A percentile compares a stretch with the other conserved stretches of the same genome.
Evolutionary conservation across 768 basidiomycete species (phyloP).

Genomic region (Russula ochroleuca): DNA sequence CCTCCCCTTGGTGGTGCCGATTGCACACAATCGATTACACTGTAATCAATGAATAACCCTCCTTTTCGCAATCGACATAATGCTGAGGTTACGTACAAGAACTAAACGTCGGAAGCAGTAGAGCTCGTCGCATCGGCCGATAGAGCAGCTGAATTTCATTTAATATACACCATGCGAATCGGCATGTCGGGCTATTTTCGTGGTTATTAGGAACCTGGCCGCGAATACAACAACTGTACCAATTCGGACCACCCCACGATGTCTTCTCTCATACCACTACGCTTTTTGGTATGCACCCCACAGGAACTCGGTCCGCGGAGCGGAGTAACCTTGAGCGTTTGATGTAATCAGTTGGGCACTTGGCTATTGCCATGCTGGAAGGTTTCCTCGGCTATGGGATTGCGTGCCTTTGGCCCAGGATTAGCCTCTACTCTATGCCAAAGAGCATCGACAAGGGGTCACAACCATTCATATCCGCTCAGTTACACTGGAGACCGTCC

Average conservation of each 20-base stretch:
- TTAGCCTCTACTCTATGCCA: background rate
- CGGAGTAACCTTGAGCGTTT: slow-evolving; percentile 21
- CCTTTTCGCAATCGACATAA: slow-evolving; percentile 16
- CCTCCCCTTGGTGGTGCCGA: background rate
- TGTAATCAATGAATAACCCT: slow-evolving; percentile 10
- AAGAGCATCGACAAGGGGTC: background rate
- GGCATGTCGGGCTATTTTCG: background rate
- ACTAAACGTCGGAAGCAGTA: slow-evolving; percentile 9
- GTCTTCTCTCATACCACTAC: slow-evolving; percentile 3
- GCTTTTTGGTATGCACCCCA: slow-evolving; percentile 1
- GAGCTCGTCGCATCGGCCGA: slow-evolving; percentile 12
- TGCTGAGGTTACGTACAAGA: slow-evolving; percentile 8
- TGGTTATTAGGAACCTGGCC: background rate
- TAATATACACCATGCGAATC: background rate
- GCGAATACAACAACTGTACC: background rate
- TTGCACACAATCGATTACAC: slow-evolving; percentile 12
- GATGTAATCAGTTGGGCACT: slow-evolving; percentile 1
- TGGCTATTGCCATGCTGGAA: slow-evolving; percentile 2
- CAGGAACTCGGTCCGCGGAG: slow-evolving; percentile 19
- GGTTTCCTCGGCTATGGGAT: background rate
- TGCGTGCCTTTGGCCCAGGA: slow-evolving; percentile 5
- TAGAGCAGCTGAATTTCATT: background rate
- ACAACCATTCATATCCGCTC: slow-evolving; percentile 4
- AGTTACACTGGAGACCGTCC: background rate
- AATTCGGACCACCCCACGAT: background rate